These are phyloP conservation scores for Apiospora marii DNA, from an alignment of 2,329 filamentous ascomycete genomes.

Conservation along the genomic window DNA sequence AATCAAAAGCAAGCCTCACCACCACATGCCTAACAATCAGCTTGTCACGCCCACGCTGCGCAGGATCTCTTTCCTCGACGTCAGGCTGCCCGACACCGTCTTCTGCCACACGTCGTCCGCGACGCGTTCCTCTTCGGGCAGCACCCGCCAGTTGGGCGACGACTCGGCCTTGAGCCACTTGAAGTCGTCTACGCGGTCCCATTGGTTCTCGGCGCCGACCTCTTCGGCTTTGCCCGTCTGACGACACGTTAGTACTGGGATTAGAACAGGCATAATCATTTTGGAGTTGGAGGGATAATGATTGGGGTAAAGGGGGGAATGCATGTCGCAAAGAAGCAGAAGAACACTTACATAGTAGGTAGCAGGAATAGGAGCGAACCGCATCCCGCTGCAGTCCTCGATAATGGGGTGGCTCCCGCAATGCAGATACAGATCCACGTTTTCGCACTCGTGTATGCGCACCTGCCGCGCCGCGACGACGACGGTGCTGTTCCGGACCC, in stretches of 20 bases:
- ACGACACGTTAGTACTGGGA: slow-evolving; percentile 19
- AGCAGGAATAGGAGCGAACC: slow-evolving; percentile 79
- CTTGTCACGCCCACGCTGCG: slow-evolving; percentile 54
- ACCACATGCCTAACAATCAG: not conserved
- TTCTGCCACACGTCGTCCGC: slow-evolving; percentile 72
- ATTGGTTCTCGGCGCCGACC: slow-evolving; percentile 67
- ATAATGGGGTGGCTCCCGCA: slow-evolving; percentile 90
- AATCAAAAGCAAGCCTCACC: not conserved
- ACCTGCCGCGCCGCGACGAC: slow-evolving; percentile 87
- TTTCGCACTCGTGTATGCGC: slow-evolving; percentile 85
- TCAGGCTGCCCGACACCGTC: slow-evolving; percentile 69
- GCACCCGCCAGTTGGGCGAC: slow-evolving; percentile 86
- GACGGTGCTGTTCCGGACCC: slow-evolving; percentile 74
- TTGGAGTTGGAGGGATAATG: not conserved
- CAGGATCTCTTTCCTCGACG: slow-evolving; percentile 70
- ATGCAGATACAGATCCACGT: slow-evolving; percentile 84
- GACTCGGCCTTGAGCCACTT: slow-evolving; percentile 90
- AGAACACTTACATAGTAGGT: slow-evolving; percentile 66
- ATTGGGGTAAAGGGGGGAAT: not conserved
- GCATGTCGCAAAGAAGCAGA: not conserved
- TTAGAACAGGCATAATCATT: not conserved
- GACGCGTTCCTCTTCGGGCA: slow-evolving; percentile 68
- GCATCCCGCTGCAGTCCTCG: slow-evolving; percentile 81
- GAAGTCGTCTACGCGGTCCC: slow-evolving; percentile 95
- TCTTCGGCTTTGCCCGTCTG: slow-evolving; percentile 39